Evolutionary conservation across 1,284 basidiomycete species (phyloP), one percentile per base, ranked within the genome.

Genomic region (Sparassis latifolia): DNA sequence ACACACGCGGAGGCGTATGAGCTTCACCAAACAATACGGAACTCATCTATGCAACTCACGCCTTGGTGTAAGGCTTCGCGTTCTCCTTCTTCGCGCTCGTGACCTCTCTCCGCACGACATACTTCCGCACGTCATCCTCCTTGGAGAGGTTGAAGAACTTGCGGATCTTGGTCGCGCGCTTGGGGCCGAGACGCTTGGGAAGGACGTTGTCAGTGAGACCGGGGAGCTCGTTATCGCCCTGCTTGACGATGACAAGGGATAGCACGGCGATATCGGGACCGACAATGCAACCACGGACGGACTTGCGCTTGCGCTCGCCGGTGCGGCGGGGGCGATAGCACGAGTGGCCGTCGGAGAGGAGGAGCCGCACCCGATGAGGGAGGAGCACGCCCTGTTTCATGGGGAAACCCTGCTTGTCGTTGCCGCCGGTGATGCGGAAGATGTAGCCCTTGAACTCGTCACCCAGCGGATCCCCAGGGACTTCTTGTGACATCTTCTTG

Each of bases 381-480:
- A 95, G 81, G 59, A 99, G 88, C 65, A 98, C 91, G 80, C 95
- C 96, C 78, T 98, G 96, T 79, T 98, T 98, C 94, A 97, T 97
- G 50, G 94, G 93, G 84, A 97, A 97, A 72, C 92, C 89, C 70
- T 92, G 89, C 76, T 91, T 94, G 82, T 96, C 92, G 78, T 96
- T 95, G 57, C 92, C 92, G 66, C 96, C 95, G 45, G 92, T 94
- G 77, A 99, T 92, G 66, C 94, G 89, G 81, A 97, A 85, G 71
- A 97, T 77, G 78, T 98, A 98, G 55, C 96, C 96, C 73, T 92
- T 93, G 82, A 85, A 98, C 77, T 98, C 96, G 69, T 97, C 91
- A 64, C 95, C 94, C 64, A 98, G 76, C 50, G 85, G 71, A 78
- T 97, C 94, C 60, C 84, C 90, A 53, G 90, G 81, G 65, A 98